A percentile compares a stretch with the other conserved stretches of the same genome.
phyloP scores from a whole-genome alignment of 2,329 filamentous ascomycete species.

The Xylariaceae sp. region DNA sequence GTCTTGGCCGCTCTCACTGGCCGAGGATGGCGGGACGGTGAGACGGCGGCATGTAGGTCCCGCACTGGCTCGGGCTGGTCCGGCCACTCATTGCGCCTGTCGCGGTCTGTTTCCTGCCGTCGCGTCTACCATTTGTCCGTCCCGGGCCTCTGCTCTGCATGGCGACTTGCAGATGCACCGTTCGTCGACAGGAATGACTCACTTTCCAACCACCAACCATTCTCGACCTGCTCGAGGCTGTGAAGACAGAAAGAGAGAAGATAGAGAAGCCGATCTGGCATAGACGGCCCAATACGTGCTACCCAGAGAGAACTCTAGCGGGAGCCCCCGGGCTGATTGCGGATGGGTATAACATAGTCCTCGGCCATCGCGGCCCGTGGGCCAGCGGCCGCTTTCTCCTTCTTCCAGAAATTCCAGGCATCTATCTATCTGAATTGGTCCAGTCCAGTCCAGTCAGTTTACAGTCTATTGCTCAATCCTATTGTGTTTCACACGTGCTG shows the following conservation, averaged over 20 bases:
- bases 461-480: neutral
- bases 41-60: constrained; percentile 20
- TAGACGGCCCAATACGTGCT: constrained; percentile 3
- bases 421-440: constrained; percentile 9
- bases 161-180: constrained; percentile 20
- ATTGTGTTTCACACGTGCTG: neutral
- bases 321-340: constrained; percentile 6
- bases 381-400: constrained; percentile 16
- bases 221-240: constrained; percentile 16
- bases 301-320: constrained; percentile 7
- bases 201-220: constrained; percentile 28
- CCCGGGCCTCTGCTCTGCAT: constrained; percentile 18
- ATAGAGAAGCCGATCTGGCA: neutral
- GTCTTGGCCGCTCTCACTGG: constrained; percentile 23
- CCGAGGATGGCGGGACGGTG: constrained; percentile 14
- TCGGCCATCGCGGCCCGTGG: constrained; percentile 16
- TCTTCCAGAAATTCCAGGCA: constrained; percentile 16
- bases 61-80: constrained; percentile 16
- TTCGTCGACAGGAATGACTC: constrained; percentile 18
- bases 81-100: constrained; percentile 24
- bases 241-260: constrained; percentile 15
- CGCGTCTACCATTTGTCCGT: constrained; percentile 22
- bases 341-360: constrained; percentile 24
- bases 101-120: constrained; percentile 20
- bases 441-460: neutral